phyloP scores from a whole-genome alignment of 208 protist genomes.

The Angomonas desouzai region DNA sequence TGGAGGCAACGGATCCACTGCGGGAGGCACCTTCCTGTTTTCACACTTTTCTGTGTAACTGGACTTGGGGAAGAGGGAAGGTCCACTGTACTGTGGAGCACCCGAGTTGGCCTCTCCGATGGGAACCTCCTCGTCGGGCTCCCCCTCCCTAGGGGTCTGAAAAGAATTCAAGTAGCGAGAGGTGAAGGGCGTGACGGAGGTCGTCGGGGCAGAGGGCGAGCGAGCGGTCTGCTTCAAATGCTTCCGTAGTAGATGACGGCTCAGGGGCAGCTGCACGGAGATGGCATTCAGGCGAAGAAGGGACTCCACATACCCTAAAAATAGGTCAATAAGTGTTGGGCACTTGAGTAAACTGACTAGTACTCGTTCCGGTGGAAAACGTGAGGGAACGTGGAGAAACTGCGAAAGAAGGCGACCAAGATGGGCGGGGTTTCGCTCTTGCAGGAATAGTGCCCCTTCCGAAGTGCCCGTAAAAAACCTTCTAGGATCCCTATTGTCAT shows the following conservation, averaged over 20 bases:
- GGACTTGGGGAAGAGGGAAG: neutral
- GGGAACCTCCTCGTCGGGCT: neutral
- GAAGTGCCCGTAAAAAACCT: neutral
- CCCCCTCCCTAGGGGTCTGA: neutral
- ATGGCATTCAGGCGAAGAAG: neutral
- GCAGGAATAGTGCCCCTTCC: neutral
- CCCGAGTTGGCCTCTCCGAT: too few species aligned
- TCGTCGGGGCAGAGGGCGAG: neutral
- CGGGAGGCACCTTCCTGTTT: neutral
- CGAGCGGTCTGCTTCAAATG: neutral
- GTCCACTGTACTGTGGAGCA: neutral
- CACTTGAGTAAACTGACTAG: conserved; percentile 1
- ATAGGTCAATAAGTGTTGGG: neutral
- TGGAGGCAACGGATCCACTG: neutral
- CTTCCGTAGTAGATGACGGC: neutral
- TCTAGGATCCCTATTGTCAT: neutral
- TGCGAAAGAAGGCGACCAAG: neutral
- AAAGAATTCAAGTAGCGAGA: neutral
- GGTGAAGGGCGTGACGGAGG: neutral
- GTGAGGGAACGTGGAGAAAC: neutral
- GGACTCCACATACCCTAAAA: neutral
- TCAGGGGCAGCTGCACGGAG: neutral
- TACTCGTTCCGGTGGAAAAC: neutral
- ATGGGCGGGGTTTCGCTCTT: neutral
- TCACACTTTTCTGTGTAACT: neutral